Evolutionary conservation across 352 stramenopile genomes (phyloP), one percentile per base, ranked within the genome.

Genomic region (Globisporangium middletonii): DNA sequence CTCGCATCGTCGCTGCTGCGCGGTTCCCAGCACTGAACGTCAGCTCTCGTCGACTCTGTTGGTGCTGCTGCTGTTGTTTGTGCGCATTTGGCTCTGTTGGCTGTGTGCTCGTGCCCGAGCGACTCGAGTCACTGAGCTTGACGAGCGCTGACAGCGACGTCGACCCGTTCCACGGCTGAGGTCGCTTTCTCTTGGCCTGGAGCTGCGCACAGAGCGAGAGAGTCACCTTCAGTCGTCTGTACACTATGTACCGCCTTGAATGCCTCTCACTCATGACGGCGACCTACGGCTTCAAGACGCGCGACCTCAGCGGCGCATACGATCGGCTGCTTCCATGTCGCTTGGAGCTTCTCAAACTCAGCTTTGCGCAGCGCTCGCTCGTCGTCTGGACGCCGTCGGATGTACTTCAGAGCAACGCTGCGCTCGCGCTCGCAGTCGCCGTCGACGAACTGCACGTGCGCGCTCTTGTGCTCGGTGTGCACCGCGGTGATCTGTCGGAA

Each of bases 361-460:
- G 43, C 50, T 7, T 62, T 27, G 19, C 55, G 65, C 33, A 33
- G 46, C 13, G 63, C 60, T 37, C 69, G 60, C 12, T 67, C 57
- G 4, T 83, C 73, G n/a, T 66, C 52, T 15, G 41, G 55, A n/a
- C 53, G 65, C 33, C 69, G 27, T 12, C 78, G 69, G 2, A 88
- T 48, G 50, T 69, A 73, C 35, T 68, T 68, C 1, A 77, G 46
- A 6, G 57, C 51, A 12, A 88, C 74, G 26, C 69, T 70, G 0
- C 67, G 70, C 45, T 82, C 67, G 9, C 73, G 64, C 47, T 88
- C 78, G 8, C 55, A 63, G n/a, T 73, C 72, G 0, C 77, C 67
- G 8, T 83, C 72, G 0, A 83, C 53, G 48, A 77, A 86, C 19
- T 82, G 66, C 7, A 88, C 48, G n/a, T 81, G 59, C 19, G 68